phyloP scores from a whole-genome alignment of 345 rosid genomes.

The Citrus sinensis region DVS_A1.0 CM039164.1:18509001-18509500 shows the following conservation, averaged over 20 bases:
- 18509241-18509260: neutral
- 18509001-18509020: constrained; percentile 34
- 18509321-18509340: no score
- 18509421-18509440: no score
- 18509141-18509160: neutral
- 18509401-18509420: neutral
- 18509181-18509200: constrained; percentile 24
- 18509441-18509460: no score
- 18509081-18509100: constrained; percentile 39
- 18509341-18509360: neutral
- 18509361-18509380: neutral
- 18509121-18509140: no score
- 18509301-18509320: neutral
- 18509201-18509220: constrained; percentile 43
- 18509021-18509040: constrained; percentile 38
- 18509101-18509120: constrained; percentile 2
- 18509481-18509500: neutral
- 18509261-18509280: neutral
- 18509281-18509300: neutral
- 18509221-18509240: neutral
- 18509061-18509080: constrained; percentile 26
- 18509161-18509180: constrained; percentile 21
- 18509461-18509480: neutral
- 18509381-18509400: neutral
- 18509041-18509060: constrained; percentile 35